Evolutionary conservation across 352 stramenopile species (phyloP), one percentile per base, ranked within the genome.

Genomic region (Phytopythium litorale): DNA sequence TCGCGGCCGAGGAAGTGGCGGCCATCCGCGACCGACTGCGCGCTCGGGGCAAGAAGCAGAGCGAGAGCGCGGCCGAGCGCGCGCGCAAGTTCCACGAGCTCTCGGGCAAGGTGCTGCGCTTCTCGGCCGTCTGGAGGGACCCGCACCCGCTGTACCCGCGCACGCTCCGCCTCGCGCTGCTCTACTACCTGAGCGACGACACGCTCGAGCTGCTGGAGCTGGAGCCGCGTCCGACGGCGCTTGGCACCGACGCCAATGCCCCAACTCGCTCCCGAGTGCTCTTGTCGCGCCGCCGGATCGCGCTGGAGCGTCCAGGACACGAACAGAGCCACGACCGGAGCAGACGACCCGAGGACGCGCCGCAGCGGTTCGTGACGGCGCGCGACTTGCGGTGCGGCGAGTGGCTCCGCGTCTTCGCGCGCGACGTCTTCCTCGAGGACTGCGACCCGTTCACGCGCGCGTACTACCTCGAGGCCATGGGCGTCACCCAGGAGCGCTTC

Each of bases 181-280:
- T 97, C 68, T 98, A 97, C 70, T 98, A 97, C 67, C 61, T 98
- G 54, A 71, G 75, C 28, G 91, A 98, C 73, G 91, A 98, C 63
- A 97, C 89, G 18, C 64, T 98, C 8, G 91, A 98, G 70, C 72
- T 98, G 3, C 73, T 94, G 19, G 91, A 98, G 73, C 72, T 78
- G 8, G 68, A 86, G 28, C 42, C 81, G 46, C 53, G 68, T 12
- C 73, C 78, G 21, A 71, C 88, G 15, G 76, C 74, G 73, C 58
- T 75, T 69, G 30, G 71, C 72, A 50, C 64, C 8, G n/a, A 33
- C 33, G 23, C 79, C 55, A 74, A 76, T 37, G 81, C 79, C 15
- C 74, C 82, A 23, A 96, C 96, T 54, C 70, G 87, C 13, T 49
- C 53, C 1, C 53, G 53, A 9, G 84, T 96, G 50, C 76, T 98